Evolutionary conservation across 129 eudicot genomes (phyloP).

Genomic region (Escallonia rubra): DNA sequence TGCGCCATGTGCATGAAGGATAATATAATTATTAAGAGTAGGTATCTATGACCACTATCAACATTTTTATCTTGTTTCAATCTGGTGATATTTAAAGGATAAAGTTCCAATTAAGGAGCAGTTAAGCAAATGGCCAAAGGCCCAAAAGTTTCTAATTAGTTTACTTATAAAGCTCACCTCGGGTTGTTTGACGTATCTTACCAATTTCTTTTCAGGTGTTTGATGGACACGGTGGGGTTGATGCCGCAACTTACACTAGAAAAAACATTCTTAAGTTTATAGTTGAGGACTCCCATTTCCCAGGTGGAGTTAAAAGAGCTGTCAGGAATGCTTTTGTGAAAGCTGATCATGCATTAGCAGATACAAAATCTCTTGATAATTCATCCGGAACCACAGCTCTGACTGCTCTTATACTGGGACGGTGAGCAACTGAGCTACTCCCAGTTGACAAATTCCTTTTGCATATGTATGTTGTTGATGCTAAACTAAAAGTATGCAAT

Average conservation of each 20-base stretch:
- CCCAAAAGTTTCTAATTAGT: no score
- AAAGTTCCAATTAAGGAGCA: no score
- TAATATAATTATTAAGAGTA: neutral
- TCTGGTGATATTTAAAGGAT: neutral
- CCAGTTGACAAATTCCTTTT: neutral
- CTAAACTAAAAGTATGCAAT: neutral
- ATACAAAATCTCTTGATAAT: conserved; percentile 55
- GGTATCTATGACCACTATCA: neutral
- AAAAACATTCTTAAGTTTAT: conserved; percentile 64
- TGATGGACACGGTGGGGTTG: conserved; percentile 89
- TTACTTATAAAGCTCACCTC: neutral
- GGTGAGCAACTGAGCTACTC: conserved; percentile 32
- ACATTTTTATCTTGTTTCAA: neutral
- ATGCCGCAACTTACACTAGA: conserved; percentile 75
- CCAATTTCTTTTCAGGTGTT: conserved; percentile 46
- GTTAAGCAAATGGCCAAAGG: no score
- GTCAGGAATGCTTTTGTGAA: conserved; percentile 72
- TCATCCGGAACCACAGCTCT: conserved; percentile 87
- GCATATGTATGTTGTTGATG: neutral
- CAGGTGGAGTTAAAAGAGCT: conserved; percentile 53
- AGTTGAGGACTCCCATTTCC: conserved; percentile 57
- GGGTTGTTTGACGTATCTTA: neutral
- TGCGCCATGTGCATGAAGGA: neutral
- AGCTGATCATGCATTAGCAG: conserved; percentile 76
- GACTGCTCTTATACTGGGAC: conserved; percentile 66